Evolutionary conservation across 306 rosid species (phyloP).

Genomic region (Casuarina cunninghamiana): DNA sequence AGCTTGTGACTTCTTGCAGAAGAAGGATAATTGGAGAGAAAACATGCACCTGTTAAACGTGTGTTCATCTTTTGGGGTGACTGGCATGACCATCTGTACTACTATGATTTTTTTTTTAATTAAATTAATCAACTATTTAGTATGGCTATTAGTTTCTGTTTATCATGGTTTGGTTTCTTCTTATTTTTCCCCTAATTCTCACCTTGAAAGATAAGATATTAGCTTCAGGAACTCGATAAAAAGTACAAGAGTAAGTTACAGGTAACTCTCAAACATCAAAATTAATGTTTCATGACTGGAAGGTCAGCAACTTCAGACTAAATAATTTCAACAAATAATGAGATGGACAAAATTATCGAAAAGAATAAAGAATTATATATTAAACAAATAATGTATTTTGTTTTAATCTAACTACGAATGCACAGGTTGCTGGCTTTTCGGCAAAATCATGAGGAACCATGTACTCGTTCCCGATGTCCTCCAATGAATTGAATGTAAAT

Average conservation of each 20-base stretch:
- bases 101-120: too few species aligned
- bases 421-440: background rate
- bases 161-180: background rate
- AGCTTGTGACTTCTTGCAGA: too few species aligned
- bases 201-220: background rate
- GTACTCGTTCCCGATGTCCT: background rate
- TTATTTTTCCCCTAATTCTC: background rate
- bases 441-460: background rate
- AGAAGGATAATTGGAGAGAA: too few species aligned
- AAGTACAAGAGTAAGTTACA: background rate
- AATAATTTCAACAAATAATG: background rate
- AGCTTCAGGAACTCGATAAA: background rate
- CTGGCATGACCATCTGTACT: too few species aligned
- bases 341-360: background rate
- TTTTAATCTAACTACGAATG: background rate
- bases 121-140: background rate
- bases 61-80: too few species aligned
- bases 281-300: background rate
- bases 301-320: background rate
- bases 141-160: background rate
- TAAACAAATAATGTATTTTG: background rate
- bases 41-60: too few species aligned
- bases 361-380: constrained; percentile 4
- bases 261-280: background rate
- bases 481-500: background rate